Percentiles rank a stretch among this genome's conserved stretches.
Conservation (phyloP, 1,284 basidiomycete species). For the Trametes sp. region DNA sequence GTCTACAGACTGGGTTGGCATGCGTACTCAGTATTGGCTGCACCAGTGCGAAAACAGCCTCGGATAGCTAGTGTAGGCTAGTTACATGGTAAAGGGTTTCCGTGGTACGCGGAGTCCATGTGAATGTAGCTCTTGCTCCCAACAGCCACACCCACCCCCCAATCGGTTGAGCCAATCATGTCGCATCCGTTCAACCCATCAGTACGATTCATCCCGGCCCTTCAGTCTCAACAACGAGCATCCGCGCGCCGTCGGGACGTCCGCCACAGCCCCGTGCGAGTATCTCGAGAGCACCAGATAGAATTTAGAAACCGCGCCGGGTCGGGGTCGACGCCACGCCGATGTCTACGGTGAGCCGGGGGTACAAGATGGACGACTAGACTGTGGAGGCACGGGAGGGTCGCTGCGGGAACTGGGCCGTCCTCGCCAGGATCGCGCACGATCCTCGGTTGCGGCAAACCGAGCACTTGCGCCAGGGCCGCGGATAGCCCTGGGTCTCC, state of each 20-base stretch:
- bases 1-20: no score
- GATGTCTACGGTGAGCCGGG: background rate
- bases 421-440: no score
- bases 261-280: no score
- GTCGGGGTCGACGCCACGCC: no score
- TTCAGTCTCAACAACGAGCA: background rate
- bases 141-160: constrained; percentile 14
- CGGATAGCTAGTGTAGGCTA: no score
- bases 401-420: background rate
- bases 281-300: no score
- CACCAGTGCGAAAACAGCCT: no score
- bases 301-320: no score
- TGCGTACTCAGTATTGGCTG: no score
- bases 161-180: constrained; percentile 16
- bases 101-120: no score
- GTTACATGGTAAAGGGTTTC: no score
- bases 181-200: background rate
- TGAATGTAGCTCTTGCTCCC: constrained; percentile 4
- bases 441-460: background rate
- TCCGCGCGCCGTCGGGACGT: background rate
- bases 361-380: background rate
- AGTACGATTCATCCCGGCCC: background rate
- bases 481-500: background rate
- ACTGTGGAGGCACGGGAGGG: background rate
- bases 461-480: constrained; percentile 9